Percentiles rank a stretch among this genome's conserved stretches.
Evolutionary conservation across 495 filamentous ascomycete genomes (phyloP).

Genomic region (Daldinia vernicosa): DNA sequence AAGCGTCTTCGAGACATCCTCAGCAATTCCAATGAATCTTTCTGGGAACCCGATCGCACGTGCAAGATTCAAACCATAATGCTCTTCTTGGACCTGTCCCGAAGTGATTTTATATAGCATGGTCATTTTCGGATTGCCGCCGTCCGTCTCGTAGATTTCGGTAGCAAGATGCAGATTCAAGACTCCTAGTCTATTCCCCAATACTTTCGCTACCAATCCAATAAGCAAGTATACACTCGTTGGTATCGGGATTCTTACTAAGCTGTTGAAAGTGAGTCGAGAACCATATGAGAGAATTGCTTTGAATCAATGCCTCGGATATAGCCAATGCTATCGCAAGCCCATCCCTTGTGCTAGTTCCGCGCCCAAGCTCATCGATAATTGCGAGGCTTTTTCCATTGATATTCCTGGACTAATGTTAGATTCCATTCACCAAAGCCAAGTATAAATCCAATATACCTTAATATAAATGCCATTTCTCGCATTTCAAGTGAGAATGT

Average conservation of each 20-base stretch:
- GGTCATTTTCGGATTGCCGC: conserved; percentile 65
- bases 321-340: conserved; percentile 89
- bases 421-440: conserved; percentile 37
- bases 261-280: conserved; percentile 91
- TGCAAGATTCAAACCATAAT: conserved; percentile 84
- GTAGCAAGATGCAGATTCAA: conserved; percentile 83
- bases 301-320: conserved; percentile 84
- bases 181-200: conserved; percentile 77
- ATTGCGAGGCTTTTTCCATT: conserved; percentile 80
- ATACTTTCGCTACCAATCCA: conserved; percentile 64
- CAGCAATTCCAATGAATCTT: conserved; percentile 71
- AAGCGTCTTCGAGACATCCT: conserved; percentile 68
- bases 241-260: conserved; percentile 43
- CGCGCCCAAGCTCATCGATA: conserved; percentile 92
- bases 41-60: conserved; percentile 76
- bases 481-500: conserved; percentile 96
- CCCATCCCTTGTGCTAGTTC: conserved; percentile 89
- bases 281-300: conserved; percentile 83
- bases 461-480: conserved; percentile 90
- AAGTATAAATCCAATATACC: conserved; percentile 58
- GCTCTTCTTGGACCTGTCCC: conserved; percentile 73
- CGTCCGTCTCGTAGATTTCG: conserved; percentile 60
- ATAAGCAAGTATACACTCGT: conserved; percentile 5
- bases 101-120: conserved; percentile 85
- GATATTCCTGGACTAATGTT: conserved; percentile 62